Base-by-base conservation (phyloP, 495 filamentous ascomycete species). In the Hyaloscypha finlandica region DNA sequence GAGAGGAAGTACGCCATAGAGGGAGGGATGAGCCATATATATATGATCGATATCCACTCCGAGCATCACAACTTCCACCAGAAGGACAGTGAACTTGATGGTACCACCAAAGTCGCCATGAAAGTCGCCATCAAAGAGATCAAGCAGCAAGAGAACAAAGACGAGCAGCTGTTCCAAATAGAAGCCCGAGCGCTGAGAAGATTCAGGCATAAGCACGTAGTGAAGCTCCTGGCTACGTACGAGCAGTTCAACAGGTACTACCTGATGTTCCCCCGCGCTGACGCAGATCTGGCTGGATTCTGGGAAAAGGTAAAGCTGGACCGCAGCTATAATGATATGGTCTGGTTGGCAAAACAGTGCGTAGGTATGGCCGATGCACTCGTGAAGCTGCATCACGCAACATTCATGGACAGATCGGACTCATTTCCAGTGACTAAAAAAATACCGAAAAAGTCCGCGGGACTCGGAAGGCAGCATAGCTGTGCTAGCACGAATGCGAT, bases 211-310 rank as follows among this genome's bases (percentile, higher is more conserved):
- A 4, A 30, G 2, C 63, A 65, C 54, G 30, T 65, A 31, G 48
- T 51, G 6, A 8, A 2, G 3, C 63, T 65, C 2, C 32, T 65
- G 2, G 37, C 37, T 5, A 65, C 63, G 2, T 65, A 35, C 32
- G 53, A 65, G 33, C 33, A 35, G 19, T 22, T 39, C 16, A 58
- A 37, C 6, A 59, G 37, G 16, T 73, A 64, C 55, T 69, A 70
- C 53, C 48, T 72, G 12, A 53, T 75, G 14, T 74, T 74, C 53
- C 72, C 69, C 29, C 74, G 69, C 61, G 70, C 67, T 8, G 65
- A 75, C 33, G 11, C 19, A 2, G 65, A 67, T 31, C 51, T 72
- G 16, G 51, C 53, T 42, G 61, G 58, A 1, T 74, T 61, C 42
- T 74, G 70, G 70, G 55, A 65, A 20, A n/a, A n/a, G n/a, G n/a